These are phyloP conservation scores for Tetracladium marchalianum DNA, from an alignment of 495 filamentous ascomycete species.

Conservation along the genomic window DNA sequence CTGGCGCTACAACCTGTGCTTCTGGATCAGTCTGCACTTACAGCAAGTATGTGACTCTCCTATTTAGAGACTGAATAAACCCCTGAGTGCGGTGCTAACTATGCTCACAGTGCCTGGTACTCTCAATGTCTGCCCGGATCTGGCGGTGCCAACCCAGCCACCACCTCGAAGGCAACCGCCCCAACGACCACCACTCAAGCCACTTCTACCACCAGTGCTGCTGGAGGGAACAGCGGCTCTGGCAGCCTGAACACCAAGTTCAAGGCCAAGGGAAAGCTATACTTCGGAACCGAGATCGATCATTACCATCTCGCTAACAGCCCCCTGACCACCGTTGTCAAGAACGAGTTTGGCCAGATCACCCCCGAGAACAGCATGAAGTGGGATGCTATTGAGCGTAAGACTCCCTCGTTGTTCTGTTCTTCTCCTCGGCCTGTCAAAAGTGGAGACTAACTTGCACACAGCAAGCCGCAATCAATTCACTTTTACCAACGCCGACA, in stretches of 20 bases:
- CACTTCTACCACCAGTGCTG: neutral
- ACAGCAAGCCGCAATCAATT: slow-evolving; percentile 30
- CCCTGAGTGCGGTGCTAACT: neutral
- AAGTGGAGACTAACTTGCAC: no score
- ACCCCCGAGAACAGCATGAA: slow-evolving; percentile 26
- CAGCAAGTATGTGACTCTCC: slow-evolving; percentile 4
- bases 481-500: slow-evolving; percentile 37
- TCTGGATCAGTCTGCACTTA: slow-evolving; percentile 11
- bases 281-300: slow-evolving; percentile 50
- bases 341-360: slow-evolving; percentile 36
- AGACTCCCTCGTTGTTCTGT: no score
- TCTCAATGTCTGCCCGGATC: slow-evolving; percentile 26
- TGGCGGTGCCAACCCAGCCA: neutral
- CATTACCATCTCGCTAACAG: slow-evolving; percentile 36
- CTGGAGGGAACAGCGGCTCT: slow-evolving; percentile 11
- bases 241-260: slow-evolving; percentile 39
- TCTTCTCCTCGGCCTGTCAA: no score
- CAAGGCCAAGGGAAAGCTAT: slow-evolving; percentile 51
- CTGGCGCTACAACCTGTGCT: slow-evolving; percentile 16
- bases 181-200: neutral
- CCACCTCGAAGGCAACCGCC: neutral
- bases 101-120: slow-evolving; percentile 13
- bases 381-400: slow-evolving; percentile 37
- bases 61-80: neutral
- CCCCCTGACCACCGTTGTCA: slow-evolving; percentile 42